Percentiles rank a stretch among this genome's conserved stretches.
Evolutionary conservation across 441 rosid genomes (phyloP).

Genomic region (Capsella rubella): DNA sequence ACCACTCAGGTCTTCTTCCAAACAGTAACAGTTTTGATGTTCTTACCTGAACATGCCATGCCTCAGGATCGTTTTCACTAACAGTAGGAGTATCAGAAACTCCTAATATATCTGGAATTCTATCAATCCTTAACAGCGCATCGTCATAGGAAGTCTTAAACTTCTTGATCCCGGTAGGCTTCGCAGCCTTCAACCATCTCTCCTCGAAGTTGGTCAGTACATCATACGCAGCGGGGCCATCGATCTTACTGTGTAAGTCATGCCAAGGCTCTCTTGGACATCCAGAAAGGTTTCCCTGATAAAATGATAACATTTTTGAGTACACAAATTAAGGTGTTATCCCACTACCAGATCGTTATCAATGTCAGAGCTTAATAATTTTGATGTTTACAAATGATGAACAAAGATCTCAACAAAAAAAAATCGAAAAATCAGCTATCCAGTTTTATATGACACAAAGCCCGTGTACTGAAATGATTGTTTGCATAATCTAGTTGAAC

Average conservation of each 20-base stretch:
- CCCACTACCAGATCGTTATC: not conserved
- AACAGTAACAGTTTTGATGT: constrained; percentile 12
- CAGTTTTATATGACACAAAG: constrained; percentile 8
- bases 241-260: constrained; percentile 88
- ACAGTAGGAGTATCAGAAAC: constrained; percentile 62
- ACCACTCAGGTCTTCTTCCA: constrained; percentile 1
- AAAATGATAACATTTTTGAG: constrained; percentile 11
- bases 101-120: constrained; percentile 86
- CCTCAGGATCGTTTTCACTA: constrained; percentile 58
- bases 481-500: not conserved
- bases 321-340: constrained; percentile 3
- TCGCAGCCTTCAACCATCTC: constrained; percentile 89
- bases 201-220: constrained; percentile 90
- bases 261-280: constrained; percentile 98
- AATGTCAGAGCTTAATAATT: constrained; percentile 10
- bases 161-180: constrained; percentile 54
- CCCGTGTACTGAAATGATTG: not conserved
- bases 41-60: constrained; percentile 96
- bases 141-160: constrained; percentile 74
- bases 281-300: constrained; percentile 41
- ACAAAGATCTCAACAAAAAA: not conserved
- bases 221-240: constrained; percentile 99
- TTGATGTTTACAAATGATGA: constrained; percentile 11
- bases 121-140: constrained; percentile 78
- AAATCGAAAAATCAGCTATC: not conserved